A percentile compares a stretch with the other conserved stretches of the same genome.
These are phyloP conservation scores for Dioscorea dumetorum DNA, from an alignment of 106 monocot species.

Conservation along the genomic window DNA sequence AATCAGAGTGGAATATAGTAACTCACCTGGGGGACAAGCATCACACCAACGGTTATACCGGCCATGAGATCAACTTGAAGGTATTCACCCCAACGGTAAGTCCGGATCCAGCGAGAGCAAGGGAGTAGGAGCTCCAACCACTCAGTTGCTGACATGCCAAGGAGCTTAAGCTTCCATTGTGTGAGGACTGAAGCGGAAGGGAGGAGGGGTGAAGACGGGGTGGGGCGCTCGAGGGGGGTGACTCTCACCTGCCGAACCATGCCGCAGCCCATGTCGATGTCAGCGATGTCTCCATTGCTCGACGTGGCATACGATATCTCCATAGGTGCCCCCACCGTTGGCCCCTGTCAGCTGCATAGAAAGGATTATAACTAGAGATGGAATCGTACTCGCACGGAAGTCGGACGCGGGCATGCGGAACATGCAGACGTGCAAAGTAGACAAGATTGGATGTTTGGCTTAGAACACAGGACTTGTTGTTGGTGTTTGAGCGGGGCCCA, in stretches of 20 bases:
- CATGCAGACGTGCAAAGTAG: no score
- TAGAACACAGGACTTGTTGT: no score
- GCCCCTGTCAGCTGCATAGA: no score
- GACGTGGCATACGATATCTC: conserved; percentile 34
- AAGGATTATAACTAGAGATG: background rate
- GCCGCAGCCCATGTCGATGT: background rate
- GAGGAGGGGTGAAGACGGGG: conserved; percentile 6
- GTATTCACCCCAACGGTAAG: conserved; percentile 58
- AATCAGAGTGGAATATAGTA: background rate
- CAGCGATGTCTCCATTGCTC: conserved; percentile 27
- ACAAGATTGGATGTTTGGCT: no score
- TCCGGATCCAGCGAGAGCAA: conserved; percentile 77
- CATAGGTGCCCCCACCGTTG: conserved; percentile 4
- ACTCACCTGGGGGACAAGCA: conserved; percentile 94
- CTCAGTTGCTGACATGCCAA: conserved; percentile 24
- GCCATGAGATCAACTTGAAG: conserved; percentile 85
- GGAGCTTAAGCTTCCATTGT: conserved; percentile 20
- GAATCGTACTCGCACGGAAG: no score
- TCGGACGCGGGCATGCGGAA: no score
- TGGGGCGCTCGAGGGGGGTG: conserved; percentile 29
- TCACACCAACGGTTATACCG: conserved; percentile 91
- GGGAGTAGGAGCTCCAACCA: conserved; percentile 68
- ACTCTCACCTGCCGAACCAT: conserved; percentile 35
- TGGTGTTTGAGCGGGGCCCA: no score
- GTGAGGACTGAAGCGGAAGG: background rate